Percentiles rank a stretch among this genome's conserved stretches.
phyloP scores from a whole-genome alignment of 495 filamentous ascomycete species.

The Neurospora sp. region DNA sequence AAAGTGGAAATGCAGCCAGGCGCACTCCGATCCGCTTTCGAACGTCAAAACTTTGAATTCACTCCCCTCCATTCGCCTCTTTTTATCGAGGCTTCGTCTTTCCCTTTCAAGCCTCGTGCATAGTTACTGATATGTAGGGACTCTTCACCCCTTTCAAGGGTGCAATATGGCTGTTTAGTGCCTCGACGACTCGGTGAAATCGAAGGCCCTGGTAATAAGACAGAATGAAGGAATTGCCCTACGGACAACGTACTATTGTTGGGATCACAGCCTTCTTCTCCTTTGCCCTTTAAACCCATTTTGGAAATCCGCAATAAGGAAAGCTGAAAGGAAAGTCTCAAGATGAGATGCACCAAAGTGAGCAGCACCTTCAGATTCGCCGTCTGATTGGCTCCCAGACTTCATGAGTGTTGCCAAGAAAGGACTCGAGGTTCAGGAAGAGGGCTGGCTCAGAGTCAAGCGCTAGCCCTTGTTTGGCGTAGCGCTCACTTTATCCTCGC shows the following conservation, averaged over 20 bases:
- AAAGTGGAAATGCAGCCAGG: not conserved
- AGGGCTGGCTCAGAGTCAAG: not conserved
- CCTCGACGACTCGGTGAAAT: not conserved
- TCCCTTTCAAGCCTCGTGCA: not conserved
- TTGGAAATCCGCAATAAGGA: not conserved
- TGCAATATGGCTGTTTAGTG: not conserved
- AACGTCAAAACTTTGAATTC: not conserved
- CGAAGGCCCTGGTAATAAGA: not conserved
- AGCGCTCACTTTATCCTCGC: not conserved
- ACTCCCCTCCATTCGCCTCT: not conserved
- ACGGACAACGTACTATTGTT: not conserved
- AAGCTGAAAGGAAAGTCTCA: not conserved
- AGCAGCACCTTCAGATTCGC: not conserved
- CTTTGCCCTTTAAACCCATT: not conserved
- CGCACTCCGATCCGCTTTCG: not conserved
- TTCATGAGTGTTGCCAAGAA: not conserved
- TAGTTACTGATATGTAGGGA: not conserved
- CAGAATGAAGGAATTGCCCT: not conserved
- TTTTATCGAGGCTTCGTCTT: not conserved
- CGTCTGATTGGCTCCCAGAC: not conserved
- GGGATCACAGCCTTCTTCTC: not conserved
- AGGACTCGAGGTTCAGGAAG: not conserved
- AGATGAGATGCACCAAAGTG: not conserved
- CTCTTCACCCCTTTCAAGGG: not conserved
- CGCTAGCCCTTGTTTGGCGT: not conserved